phyloP scores from a whole-genome alignment of 805 yeast species.

The Candida multigemmis region DNA sequence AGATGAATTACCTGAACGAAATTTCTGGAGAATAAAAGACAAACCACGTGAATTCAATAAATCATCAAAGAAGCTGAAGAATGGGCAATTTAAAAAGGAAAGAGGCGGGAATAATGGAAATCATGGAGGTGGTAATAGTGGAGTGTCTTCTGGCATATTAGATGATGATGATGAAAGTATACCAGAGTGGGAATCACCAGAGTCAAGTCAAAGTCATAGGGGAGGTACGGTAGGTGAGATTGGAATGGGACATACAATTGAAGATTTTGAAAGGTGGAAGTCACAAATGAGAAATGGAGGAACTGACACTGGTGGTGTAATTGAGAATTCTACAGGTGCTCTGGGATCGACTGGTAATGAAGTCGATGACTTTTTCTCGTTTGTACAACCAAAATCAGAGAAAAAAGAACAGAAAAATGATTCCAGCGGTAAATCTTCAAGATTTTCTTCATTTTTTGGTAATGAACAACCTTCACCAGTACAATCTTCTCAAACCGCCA shows the following conservation, averaged over 20 bases:
- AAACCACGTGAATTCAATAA: constrained; percentile 3
- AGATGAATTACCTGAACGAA: constrained; percentile 33
- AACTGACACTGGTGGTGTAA: constrained; percentile 1
- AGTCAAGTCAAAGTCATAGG: constrained; percentile 11
- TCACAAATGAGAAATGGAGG: constrained; percentile 33
- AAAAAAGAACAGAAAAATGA: constrained; percentile 6
- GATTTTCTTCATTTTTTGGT: constrained; percentile 28
- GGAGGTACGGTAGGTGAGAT: no score
- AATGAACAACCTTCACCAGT: constrained; percentile 3
- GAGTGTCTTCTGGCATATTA: constrained; percentile 21
- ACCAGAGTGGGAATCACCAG: constrained; percentile 33
- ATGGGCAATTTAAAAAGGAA: constrained; percentile 23
- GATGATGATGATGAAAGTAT: constrained; percentile 23
- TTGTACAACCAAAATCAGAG: constrained; percentile 21
- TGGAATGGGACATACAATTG: constrained; percentile 43
- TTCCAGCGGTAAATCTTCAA: constrained; percentile 18
- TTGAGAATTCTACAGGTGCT: constrained; percentile 3
- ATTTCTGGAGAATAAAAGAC: constrained; percentile 39
- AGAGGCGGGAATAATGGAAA: no score
- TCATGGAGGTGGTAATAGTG: constrained; percentile 16
- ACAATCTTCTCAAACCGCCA: constrained; percentile 1
- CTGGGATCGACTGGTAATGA: constrained; percentile 20
- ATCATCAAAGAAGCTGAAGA: constrained; percentile 8
- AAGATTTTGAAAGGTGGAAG: constrained; percentile 56
- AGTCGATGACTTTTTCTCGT: constrained; percentile 35